Conservation (phyloP, 2,329 filamentous ascomycete genomes). For the Aureobasidium subglaciale region DNA sequence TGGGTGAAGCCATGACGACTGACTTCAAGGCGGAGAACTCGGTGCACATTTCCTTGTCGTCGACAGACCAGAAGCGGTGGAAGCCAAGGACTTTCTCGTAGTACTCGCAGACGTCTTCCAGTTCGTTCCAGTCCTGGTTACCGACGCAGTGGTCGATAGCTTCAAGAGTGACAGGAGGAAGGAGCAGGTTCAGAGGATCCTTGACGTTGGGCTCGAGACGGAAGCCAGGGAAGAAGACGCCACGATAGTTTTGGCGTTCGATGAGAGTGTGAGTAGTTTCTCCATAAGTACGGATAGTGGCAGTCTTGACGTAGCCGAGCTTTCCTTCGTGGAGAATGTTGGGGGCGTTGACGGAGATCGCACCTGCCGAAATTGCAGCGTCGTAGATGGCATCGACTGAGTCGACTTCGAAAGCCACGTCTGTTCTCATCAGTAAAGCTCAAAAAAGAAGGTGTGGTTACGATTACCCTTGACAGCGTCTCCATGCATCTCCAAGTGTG, state of each 20-base stretch:
- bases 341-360: conserved; percentile 57
- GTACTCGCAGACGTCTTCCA: conserved; percentile 59
- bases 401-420: conserved; percentile 92
- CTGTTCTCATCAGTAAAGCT: conserved; percentile 30
- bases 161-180: conserved; percentile 61
- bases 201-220: conserved; percentile 40
- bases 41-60: conserved; percentile 86
- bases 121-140: conserved; percentile 92
- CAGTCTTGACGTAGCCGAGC: conserved; percentile 62
- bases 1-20: conserved; percentile 82
- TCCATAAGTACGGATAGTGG: conserved; percentile 84
- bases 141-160: conserved; percentile 95
- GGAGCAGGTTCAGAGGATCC: conserved; percentile 43
- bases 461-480: conserved; percentile 68
- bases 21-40: conserved; percentile 84
- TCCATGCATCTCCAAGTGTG: conserved; percentile 77
- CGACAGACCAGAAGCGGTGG: conserved; percentile 96
- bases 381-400: conserved; percentile 73
- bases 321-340: conserved; percentile 51
- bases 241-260: conserved; percentile 61
- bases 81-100: conserved; percentile 88
- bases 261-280: conserved; percentile 93
- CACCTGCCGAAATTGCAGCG: conserved; percentile 61
- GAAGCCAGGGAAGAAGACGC: conserved; percentile 79
- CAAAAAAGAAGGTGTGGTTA: not conserved